Evolutionary conservation across 805 yeast genomes (phyloP).

Genomic region (Peterozyma xylosa): DNA sequence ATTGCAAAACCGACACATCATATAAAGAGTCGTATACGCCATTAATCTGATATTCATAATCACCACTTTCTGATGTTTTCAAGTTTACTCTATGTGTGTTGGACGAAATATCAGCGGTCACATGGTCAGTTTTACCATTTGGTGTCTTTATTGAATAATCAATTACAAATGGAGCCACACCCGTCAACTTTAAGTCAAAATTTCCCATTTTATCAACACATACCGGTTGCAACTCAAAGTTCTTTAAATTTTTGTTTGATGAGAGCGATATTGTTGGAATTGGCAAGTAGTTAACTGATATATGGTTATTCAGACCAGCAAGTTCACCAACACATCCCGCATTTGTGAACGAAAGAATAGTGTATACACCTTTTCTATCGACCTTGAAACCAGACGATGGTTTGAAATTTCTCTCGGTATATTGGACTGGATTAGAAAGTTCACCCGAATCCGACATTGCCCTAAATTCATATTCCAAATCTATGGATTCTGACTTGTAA

Average conservation of each 20-base stretch:
- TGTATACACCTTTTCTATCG: conserved; percentile 34
- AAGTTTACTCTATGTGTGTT: conserved; percentile 25
- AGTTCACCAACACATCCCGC: conserved; percentile 39
- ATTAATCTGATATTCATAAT: conserved; percentile 50
- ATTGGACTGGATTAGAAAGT: not conserved
- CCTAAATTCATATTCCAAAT: conserved; percentile 23
- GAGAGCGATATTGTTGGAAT: conserved; percentile 18
- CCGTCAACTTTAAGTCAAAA: conserved; percentile 36
- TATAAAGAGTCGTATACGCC: conserved; percentile 64
- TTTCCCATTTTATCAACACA: conserved; percentile 19
- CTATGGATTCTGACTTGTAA: conserved; percentile 21
- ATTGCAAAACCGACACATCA: conserved; percentile 27
- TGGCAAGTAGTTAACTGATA: conserved; percentile 20
- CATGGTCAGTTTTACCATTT: conserved; percentile 34
- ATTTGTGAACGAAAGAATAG: conserved; percentile 28
- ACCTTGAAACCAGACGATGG: conserved; percentile 23
- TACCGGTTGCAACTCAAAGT: conserved; percentile 8
- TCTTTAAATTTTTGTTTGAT: conserved; percentile 1
- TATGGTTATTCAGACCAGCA: conserved; percentile 9
- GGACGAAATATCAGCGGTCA: conserved; percentile 39
- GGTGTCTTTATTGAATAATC: conserved; percentile 60
- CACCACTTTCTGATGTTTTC: conserved; percentile 43
- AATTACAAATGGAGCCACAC: conserved; percentile 60
- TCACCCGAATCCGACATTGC: conserved; percentile 15
- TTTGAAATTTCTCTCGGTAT: conserved; percentile 10